phyloP scores from a whole-genome alignment of 2,329 filamentous ascomycete species.

The Myriangium duriaei region DNA sequence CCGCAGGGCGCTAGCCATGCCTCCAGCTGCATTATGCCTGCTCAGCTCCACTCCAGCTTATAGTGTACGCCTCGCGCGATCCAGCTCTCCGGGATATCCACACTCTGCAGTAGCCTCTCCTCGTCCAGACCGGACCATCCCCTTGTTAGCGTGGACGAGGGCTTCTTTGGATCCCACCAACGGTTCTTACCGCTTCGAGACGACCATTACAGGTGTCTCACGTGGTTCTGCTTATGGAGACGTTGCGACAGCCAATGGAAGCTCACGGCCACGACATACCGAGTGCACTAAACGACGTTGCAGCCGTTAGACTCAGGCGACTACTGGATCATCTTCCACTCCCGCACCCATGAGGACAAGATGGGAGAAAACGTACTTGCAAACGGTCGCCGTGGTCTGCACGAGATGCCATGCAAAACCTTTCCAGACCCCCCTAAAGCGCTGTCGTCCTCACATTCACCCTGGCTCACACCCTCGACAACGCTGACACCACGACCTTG shows the following conservation, averaged over 20 bases:
- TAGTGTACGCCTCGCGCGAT: no score
- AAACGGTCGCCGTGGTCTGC: neutral
- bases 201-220: constrained; percentile 7
- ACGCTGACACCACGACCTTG: neutral
- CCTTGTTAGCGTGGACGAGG: neutral
- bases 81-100: no score
- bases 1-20: no score
- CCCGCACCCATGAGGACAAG: neutral
- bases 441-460: neutral
- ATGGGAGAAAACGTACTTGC: neutral
- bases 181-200: constrained; percentile 14
- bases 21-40: no score
- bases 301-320: constrained; percentile 17
- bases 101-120: no score
- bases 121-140: no score
- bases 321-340: neutral
- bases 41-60: no score
- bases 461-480: neutral
- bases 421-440: neutral
- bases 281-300: constrained; percentile 4
- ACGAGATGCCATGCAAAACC: neutral
- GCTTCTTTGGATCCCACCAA: constrained; percentile 4
- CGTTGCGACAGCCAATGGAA: constrained; percentile 7
- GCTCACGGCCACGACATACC: constrained; percentile 3
- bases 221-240: constrained; percentile 2